Evolutionary conservation across 805 yeast genomes (phyloP), one percentile per base, ranked within the genome.

Genomic region (Ogataea paraovalis): DNA sequence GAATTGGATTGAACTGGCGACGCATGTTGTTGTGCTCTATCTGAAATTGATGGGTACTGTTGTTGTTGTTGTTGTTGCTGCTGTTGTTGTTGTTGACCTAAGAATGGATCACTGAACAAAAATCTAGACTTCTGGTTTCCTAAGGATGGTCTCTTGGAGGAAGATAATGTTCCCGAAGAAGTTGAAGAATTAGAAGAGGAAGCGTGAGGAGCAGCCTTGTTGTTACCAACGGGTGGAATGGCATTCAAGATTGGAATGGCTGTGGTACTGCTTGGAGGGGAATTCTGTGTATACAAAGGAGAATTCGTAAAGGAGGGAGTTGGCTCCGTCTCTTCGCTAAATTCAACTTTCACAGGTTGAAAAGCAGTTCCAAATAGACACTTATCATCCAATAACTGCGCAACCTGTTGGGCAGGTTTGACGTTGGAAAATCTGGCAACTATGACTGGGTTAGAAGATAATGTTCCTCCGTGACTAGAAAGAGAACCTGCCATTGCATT

Each of bases 61-160:
- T n/a, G n/a, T 32, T 32, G 41, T 22, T 43, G 23, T 28, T 36
- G 41, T 33, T 23, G 39, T 10, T 36, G 44, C 23, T 41, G 44
- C 5, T 41, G 34, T 8, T 36, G 54, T 44, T 6, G 55, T 39
- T 20, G 60, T 47, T 23, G 54, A 42, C 20, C 51, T 38, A 19
- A 39, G 56, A 77, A 76, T 9, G 88, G 87, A 59, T 83, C 89
- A 54, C 83, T 76, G 60, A 84, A 84, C 34, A 84, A 70, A 57
- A 84, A 83, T 55, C 88, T 72, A n/a, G 87, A 81, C 54, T 87
- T 68, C 59, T 80, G 84, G 47, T 73, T 70, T 33, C 80, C 79
- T 42, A 78, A 62, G 16, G 82, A 73, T 43, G 81, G 79, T 57
- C 85, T 71, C 59, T 78, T 78, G 48, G 65, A 45, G 30, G 47